These are phyloP conservation scores for Sugiyamaella novakii DNA, from an alignment of 1,139 yeast genomes.

Conservation along the genomic window DNA sequence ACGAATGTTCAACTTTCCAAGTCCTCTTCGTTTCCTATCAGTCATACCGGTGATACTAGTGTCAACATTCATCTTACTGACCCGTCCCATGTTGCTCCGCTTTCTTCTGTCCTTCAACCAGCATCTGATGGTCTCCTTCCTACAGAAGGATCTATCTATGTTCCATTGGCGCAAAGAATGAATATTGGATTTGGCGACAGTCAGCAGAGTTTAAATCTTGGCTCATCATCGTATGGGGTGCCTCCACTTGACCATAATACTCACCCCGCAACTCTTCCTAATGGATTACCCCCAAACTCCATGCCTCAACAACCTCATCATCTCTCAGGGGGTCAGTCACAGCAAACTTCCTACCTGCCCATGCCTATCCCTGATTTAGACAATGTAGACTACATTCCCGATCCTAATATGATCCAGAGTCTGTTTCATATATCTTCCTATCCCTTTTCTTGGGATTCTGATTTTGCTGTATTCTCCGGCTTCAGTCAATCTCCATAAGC, in stretches of 20 bases:
- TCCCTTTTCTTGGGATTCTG: constrained; percentile 31
- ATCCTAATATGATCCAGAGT: constrained; percentile 28
- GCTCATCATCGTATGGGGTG: neutral
- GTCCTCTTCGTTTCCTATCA: neutral
- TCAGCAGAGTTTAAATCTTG: neutral
- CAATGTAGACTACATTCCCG: constrained; percentile 21
- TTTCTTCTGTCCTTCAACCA: constrained; percentile 7
- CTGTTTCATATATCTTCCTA: constrained; percentile 30
- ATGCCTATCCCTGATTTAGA: constrained; percentile 7
- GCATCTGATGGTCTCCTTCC: constrained; percentile 16
- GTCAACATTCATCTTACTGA: neutral
- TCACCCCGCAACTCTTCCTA: neutral
- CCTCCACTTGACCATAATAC: neutral
- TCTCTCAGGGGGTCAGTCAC: neutral
- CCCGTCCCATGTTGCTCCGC: neutral
- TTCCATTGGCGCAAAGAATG: constrained; percentile 9
- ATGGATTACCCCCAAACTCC: neutral
- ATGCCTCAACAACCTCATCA: neutral
- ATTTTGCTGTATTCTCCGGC: constrained; percentile 16
- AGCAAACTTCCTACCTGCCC: constrained; percentile 1
- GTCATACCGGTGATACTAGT: neutral
- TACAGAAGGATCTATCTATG: constrained; percentile 10
- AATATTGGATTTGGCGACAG: constrained; percentile 7
- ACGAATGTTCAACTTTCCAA: neutral
- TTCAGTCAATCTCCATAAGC: constrained; percentile 10